These are phyloP conservation scores for Cercospora sp. DNA, from an alignment of 2,329 filamentous ascomycete species.

Conservation along the genomic window DNA sequence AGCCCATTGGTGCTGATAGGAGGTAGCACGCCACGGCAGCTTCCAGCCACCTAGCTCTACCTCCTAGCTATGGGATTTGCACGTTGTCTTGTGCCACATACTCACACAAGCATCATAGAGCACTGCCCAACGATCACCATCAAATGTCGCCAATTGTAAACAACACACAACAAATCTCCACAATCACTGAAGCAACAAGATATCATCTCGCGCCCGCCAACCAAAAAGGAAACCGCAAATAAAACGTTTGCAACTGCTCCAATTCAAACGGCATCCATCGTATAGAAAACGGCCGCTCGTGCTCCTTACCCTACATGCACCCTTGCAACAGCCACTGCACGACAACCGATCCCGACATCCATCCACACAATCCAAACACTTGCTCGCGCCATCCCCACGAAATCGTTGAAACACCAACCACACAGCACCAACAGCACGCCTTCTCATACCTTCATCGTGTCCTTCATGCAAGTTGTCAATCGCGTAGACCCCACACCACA, in stretches of 20 bases:
- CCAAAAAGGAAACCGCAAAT: background rate
- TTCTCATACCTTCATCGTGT: too few species aligned
- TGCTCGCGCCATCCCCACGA: background rate
- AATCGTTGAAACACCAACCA: background rate
- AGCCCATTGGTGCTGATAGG: background rate
- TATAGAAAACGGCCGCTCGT: too few species aligned
- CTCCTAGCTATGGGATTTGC: background rate
- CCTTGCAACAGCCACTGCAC: background rate
- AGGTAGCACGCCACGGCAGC: background rate
- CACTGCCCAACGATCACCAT: background rate
- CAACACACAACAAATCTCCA: background rate
- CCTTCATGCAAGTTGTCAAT: too few species aligned
- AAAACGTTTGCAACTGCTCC: background rate
- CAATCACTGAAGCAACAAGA: background rate
- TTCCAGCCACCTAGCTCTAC: background rate
- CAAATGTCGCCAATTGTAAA: background rate
- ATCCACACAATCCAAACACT: background rate
- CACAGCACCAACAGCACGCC: too few species aligned
- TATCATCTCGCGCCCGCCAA: too few species aligned
- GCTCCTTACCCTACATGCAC: too few species aligned
- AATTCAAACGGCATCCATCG: background rate
- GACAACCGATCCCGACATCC: background rate
- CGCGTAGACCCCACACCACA: too few species aligned
- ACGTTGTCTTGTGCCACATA: background rate
- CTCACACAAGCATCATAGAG: background rate